Evolutionary conservation across 768 basidiomycete species (phyloP), one percentile per base, ranked within the genome.

Genomic region (Trametes sanguinea): DNA sequence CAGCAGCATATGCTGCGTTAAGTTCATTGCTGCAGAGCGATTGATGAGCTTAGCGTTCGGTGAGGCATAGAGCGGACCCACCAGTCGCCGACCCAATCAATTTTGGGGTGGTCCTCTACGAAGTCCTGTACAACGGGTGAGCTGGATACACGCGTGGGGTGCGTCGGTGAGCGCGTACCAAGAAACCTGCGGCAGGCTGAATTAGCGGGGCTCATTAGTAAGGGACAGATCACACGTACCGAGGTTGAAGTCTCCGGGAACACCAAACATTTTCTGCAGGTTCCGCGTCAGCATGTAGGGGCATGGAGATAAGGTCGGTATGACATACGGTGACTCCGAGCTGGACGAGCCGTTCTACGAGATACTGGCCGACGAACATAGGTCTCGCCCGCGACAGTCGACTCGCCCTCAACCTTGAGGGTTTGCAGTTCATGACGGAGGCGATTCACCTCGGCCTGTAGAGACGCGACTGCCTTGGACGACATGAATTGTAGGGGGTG

Each of bases 61-160:
- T 1, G 37, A 3, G 2, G 22, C 33, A 43, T 22, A 37, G 2
- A 30, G 37, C 48, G 4, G 0, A 56, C 76, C 6, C 73, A 88
- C 89, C 89, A 91, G 70, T 92, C 91, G 4, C 94, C 95, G 55
- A 95, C 82, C 94, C 94, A 96, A 14, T 90, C 77, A 43, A 97
- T 86, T 6, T 71, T 80, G 2, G 85, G 82, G 70, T 92, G 83
- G 62, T 90, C 90, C 72, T 95, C 94, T 54, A 97, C 80, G 35
- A 89, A 78, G 72, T 97, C 94, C 85, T 94, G 69, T 27, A 65
- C 30, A 33, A n/a, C 40, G 40, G 55, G 16, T 35, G 10, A 30
- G 29, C 33, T 16, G n/a, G 37, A 43, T 16, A 14, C 14, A 13
- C 37, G 29, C 22, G 22, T 22, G 22, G 22, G 50, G 29, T 16